Percentiles rank a stretch among this genome's conserved stretches.
Evolutionary conservation across 768 basidiomycete species (phyloP).

Genomic region (Termitomyces sp.): DNA sequence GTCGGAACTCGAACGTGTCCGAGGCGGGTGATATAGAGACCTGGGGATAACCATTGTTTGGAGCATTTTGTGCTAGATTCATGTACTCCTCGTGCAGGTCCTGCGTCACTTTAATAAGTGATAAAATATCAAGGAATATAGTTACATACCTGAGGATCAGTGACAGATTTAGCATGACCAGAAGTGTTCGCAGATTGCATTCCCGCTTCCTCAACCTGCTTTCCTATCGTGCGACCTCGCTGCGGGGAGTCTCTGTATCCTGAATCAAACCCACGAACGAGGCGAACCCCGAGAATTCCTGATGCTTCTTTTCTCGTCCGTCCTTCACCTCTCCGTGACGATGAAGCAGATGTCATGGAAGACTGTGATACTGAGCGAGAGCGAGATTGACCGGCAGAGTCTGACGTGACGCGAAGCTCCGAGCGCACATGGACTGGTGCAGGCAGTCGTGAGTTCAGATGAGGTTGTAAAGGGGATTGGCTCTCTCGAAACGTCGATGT

Average conservation of each 20-base stretch:
- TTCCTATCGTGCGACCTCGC: conserved; percentile 16
- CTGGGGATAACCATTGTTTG: not conserved
- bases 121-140: not conserved
- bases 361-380: conserved; percentile 9
- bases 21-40: conserved; percentile 9
- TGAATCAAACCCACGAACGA: conserved; percentile 11
- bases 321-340: conserved; percentile 5
- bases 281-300: conserved; percentile 20
- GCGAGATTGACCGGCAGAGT: conserved; percentile 13
- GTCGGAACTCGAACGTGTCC: conserved; percentile 7
- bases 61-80: not conserved
- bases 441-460: not conserved
- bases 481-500: conserved; percentile 15
- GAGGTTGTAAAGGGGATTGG: conserved; percentile 10
- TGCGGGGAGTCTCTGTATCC: not conserved
- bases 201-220: not conserved
- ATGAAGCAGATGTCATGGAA: conserved; percentile 5
- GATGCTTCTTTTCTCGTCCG: not conserved
- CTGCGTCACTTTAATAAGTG: not conserved
- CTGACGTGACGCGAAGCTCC: conserved; percentile 12
- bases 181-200: not conserved
- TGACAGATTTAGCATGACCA: not conserved
- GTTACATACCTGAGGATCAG: not conserved
- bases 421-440: conserved; percentile 2
- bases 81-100: not conserved